Evolutionary conservation across 345 rosid genomes (phyloP), one percentile per base, ranked within the genome.

Genomic region (Eucalyptus microcorys): DNA sequence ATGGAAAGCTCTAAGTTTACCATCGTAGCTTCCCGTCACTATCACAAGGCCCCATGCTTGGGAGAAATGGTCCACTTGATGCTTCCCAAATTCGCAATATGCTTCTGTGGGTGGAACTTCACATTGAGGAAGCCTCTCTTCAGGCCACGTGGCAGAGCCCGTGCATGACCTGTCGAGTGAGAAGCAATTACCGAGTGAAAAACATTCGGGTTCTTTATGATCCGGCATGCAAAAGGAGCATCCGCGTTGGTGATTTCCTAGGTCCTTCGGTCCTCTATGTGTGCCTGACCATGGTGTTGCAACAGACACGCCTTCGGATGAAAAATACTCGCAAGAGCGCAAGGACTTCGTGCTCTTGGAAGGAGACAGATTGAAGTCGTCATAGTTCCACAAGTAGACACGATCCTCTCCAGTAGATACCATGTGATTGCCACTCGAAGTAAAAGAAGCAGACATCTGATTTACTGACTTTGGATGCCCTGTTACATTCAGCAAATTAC

Each of bases 101-200:
- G 30, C 89, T 27, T 79, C 92, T 45, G 34, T 52, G 21, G 48
- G 32, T 37, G 91, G 30, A 52, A 61, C 86, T 61, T 92, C 94
- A 93, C 94, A 90, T 66, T 40, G 48, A 24, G 93, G 95, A 85
- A 97, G 97, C 88, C 94, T 95, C 92, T 97, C 99, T 92, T 93
- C 99, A 1, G 99, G 99, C 99, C 99, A 97, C 48, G 99, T 97
- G 32, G 97, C 95, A 2, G 94, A 91, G 50, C 93, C 95, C 83
- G 93, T 94, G 91, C 93, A 91, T 2, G 93, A 90, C 5, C 96
- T 92, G 7, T 96, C 96, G 43, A 87, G 90, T 64, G 94, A 93
- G 89, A 94, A 93, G 94, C 95, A 95, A 87, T 89, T 92, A 40
- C 94, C 93, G 12, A 94, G 93, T 52, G 95, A 93, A 87, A 93